phyloP scores from a whole-genome alignment of 768 basidiomycete genomes.

The Asterophora lycoperdoides region DNA sequence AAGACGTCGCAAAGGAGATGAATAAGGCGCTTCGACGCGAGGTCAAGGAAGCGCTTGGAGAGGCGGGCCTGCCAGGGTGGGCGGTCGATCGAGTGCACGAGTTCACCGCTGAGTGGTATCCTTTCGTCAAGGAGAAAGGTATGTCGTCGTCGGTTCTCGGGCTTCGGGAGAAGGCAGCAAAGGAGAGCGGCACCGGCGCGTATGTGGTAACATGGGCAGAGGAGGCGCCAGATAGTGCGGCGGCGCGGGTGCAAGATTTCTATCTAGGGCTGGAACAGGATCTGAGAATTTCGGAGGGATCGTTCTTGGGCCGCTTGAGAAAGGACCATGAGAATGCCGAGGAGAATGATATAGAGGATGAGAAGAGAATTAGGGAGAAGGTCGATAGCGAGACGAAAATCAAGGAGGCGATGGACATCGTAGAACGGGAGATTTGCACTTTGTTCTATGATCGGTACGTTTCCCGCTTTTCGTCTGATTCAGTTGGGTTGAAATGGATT shows the following conservation, averaged over 20 bases:
- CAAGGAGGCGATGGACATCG: constrained; percentile 59
- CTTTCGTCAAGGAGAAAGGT: constrained; percentile 41
- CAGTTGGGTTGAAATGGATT: not conserved
- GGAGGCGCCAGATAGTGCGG: constrained; percentile 49
- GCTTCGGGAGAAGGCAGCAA: constrained; percentile 21
- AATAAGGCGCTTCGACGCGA: constrained; percentile 52
- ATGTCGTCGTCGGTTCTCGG: not conserved
- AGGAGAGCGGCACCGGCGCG: constrained; percentile 17
- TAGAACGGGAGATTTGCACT: constrained; percentile 69
- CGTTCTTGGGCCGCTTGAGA: constrained; percentile 26
- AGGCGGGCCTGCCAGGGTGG: constrained; percentile 47
- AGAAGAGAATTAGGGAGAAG: constrained; percentile 29
- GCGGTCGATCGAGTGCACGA: constrained; percentile 55
- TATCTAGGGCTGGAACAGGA: constrained; percentile 64
- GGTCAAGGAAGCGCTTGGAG: constrained; percentile 43
- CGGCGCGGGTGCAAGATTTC: constrained; percentile 65
- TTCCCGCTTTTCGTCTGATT: constrained; percentile 2
- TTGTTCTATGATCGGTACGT: constrained; percentile 81
- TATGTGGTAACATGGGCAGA: constrained; percentile 41
- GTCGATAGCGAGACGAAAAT: constrained; percentile 43
- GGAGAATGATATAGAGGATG: constrained; percentile 27
- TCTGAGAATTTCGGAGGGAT: constrained; percentile 39
- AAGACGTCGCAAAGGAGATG: constrained; percentile 52
- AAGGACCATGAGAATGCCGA: constrained; percentile 29
- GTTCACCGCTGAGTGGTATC: constrained; percentile 51